Evolutionary conservation across 2,329 filamentous ascomycete species (phyloP), one percentile per base, ranked within the genome.

Genomic region (Pseudomassariella vexata): DNA sequence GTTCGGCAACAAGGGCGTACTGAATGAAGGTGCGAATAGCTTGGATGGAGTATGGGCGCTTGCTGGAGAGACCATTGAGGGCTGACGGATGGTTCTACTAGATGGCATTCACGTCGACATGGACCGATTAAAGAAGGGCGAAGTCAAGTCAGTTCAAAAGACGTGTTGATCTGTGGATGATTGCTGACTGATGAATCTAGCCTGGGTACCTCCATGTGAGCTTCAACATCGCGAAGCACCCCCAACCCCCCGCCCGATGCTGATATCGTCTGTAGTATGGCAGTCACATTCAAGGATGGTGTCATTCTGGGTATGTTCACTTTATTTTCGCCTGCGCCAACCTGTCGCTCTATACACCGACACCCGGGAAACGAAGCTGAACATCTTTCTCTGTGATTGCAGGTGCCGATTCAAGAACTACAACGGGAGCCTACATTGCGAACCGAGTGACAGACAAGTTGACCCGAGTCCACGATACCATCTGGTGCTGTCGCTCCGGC

Each of bases 51-150:
- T n/a, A n/a, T n/a, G 15, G 38, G 33, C 30, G 33, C 40, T 40
- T 45, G 44, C 49, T 51, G 33, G 49, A 39, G 20, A 11, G 21
- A 23, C n/a, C 21, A 9, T 23, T 23, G 24, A 12, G 21, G 30
- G 39, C 51, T 59, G 38, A 59, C 35, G 16, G 16, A 11, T 27
- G 32, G 12, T 24, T 32, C 26, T 23, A 34, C 28, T 53, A 96
- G 92, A 98, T 89, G 92, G 92, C 60, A 96, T 98, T 60, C 92
- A 98, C 62, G 74, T 98, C 50, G 92, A 98, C 59, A 98, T 98
- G 92, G 86, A 96, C 55, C 83, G 92, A 56, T 70, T 98, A 63
- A 98, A 98, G 81, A 92, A 88, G 65, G 92, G 92, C 41, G 92
- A 98, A 70, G 90, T 98, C 60, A 98, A 98, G 88, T 95, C 70